Percentiles rank a stretch among this genome's conserved stretches.
Evolutionary conservation across 495 filamentous ascomycete genomes (phyloP).

Genomic region (Hypoxylon rickii): DNA sequence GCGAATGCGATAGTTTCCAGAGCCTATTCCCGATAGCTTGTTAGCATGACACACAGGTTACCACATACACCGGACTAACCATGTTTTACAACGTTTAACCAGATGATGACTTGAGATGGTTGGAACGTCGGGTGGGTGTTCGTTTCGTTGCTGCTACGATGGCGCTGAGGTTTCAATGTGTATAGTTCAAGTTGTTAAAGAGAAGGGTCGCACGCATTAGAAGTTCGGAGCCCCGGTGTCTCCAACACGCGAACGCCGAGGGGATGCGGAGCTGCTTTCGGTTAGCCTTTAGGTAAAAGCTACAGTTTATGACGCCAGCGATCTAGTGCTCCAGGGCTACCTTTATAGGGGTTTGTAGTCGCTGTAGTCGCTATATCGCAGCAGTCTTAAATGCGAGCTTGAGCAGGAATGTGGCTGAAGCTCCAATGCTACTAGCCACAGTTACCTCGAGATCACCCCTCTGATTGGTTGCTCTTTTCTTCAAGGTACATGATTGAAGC

Average conservation of each 20-base stretch:
- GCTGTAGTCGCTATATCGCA: no score
- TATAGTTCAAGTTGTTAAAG: slow-evolving; percentile 1
- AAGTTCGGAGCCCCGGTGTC: slow-evolving; percentile 24
- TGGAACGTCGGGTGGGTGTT: no score
- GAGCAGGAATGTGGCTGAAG: slow-evolving; percentile 34
- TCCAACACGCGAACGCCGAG: slow-evolving; percentile 18
- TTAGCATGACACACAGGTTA: no score
- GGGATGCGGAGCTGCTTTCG: slow-evolving; percentile 1
- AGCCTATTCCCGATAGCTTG: slow-evolving; percentile 15
- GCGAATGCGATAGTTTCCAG: slow-evolving; percentile 60
- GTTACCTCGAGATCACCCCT: slow-evolving; percentile 12
- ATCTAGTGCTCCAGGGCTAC: not conserved
- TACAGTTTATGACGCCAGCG: slow-evolving; percentile 8
- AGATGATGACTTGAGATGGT: no score
- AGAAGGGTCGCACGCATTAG: slow-evolving; percentile 8
- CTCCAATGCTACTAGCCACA: slow-evolving; percentile 30
- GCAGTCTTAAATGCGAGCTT: not conserved
- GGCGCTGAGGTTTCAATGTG: no score
- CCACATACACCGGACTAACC: slow-evolving; percentile 14
- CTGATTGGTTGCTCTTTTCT: slow-evolving; percentile 30
- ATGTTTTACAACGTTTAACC: no score
- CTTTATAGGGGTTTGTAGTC: no score
- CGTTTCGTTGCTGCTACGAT: no score
- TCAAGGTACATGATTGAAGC: slow-evolving; percentile 29
- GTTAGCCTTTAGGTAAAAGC: no score